Evolutionary conservation across 1,284 basidiomycete genomes (phyloP).

Genomic region (Cystobasidiaceae sp.): DNA sequence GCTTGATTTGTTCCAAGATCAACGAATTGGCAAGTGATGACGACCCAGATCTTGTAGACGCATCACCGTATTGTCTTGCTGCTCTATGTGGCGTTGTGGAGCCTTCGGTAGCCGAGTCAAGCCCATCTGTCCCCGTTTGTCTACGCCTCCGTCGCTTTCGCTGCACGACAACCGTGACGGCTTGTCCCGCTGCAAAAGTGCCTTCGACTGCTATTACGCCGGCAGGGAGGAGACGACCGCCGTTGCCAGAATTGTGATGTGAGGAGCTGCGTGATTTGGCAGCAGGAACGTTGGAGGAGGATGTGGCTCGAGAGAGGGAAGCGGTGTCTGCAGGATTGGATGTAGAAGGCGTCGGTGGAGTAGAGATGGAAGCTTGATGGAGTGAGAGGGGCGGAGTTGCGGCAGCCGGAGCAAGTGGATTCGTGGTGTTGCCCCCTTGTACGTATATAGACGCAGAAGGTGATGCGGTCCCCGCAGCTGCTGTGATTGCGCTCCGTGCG

Average conservation of each 20-base stretch:
- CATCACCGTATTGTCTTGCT: not conserved
- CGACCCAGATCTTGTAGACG: not conserved
- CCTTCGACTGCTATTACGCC: conserved; percentile 85
- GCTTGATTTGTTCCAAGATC: conserved; percentile 1
- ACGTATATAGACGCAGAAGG: too few species aligned
- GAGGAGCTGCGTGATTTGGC: too few species aligned
- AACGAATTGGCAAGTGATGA: conserved; percentile 10
- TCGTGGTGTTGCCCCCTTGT: too few species aligned
- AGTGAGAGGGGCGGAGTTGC: too few species aligned
- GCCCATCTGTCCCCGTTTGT: conserved; percentile 39
- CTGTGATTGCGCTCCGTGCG: conserved; percentile 41
- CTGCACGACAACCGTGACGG: conserved; percentile 74
- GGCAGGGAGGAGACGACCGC: conserved; percentile 81
- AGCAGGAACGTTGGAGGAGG: too few species aligned
- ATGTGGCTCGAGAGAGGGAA: too few species aligned
- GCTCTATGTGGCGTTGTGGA: too few species aligned
- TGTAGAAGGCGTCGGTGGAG: too few species aligned
- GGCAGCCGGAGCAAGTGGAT: too few species aligned
- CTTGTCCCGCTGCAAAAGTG: conserved; percentile 87
- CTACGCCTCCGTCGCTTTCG: conserved; percentile 41
- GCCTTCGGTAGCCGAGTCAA: too few species aligned
- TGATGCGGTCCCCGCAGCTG: not conserved
- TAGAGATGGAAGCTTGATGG: too few species aligned
- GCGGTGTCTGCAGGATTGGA: too few species aligned
- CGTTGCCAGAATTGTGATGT: conserved; percentile 75